phyloP scores from a whole-genome alignment of 495 filamentous ascomycete species.

The Aspergillus heteromorphus region DNA sequence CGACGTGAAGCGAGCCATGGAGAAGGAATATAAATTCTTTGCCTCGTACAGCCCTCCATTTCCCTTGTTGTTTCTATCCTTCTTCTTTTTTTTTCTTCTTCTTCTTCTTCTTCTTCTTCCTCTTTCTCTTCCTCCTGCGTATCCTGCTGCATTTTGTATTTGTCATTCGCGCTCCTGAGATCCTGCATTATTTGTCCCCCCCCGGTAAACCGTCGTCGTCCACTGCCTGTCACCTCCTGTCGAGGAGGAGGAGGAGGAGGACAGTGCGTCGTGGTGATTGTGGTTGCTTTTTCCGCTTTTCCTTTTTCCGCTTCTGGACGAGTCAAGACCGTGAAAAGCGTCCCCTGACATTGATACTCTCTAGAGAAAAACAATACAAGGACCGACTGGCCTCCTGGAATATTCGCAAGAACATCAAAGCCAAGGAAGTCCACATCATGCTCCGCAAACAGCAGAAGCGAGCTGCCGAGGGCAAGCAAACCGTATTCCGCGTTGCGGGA shows the following conservation, averaged over 20 bases:
- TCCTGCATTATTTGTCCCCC: background rate
- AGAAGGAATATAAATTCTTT: slow-evolving; percentile 36
- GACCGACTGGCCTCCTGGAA: slow-evolving; percentile 41
- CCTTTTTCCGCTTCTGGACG: slow-evolving; percentile 5
- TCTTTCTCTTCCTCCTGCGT: no score
- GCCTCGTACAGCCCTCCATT: slow-evolving; percentile 33
- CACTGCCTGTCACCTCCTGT: slow-evolving; percentile 1
- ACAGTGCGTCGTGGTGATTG: background rate
- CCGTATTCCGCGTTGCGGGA: slow-evolving; percentile 35
- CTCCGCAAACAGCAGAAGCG: slow-evolving; percentile 40
- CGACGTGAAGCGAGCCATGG: slow-evolving; percentile 41
- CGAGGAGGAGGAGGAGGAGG: background rate
- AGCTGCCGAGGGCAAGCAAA: slow-evolving; percentile 38
- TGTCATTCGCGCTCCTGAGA: background rate
- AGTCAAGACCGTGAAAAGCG: background rate
- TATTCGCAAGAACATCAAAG: slow-evolving; percentile 42
- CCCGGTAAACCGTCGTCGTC: background rate
- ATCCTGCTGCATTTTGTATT: background rate
- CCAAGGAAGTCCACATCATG: slow-evolving; percentile 40
- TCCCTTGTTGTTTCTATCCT: slow-evolving; percentile 3
- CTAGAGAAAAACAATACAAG: slow-evolving; percentile 45
- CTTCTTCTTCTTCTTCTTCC: no score
- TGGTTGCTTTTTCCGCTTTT: slow-evolving; percentile 13
- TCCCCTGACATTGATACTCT: slow-evolving; percentile 15
- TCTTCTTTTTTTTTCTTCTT: no score